Evolutionary conservation across 176 grass and related monocot genomes (phyloP), one percentile per base, ranked within the genome.

Genomic region (Thinopyrum elongatum): DNA sequence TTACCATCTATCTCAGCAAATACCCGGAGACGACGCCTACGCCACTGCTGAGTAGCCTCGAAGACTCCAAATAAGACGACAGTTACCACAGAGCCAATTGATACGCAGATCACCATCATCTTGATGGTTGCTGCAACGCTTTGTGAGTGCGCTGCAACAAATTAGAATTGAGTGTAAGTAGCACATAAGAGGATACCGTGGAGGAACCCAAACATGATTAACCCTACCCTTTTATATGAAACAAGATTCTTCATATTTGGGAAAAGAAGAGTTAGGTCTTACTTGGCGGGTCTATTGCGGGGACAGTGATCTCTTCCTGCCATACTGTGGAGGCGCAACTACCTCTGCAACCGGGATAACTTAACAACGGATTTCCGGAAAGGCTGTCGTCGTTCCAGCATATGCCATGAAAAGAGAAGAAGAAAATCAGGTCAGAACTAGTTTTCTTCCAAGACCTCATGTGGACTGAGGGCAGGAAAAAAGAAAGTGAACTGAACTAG

Each of bases 1-100:
- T 76, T 85, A 98, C 95, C 95, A 36, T 95, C 90, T 74, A 92
- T 63, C 80, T 94, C 81, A 77, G 87, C 94, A 80, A 98, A 98
- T 22, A 95, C 82, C n/a, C 89, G 95, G 57, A 87, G 84, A 25
- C 51, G 84, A 22, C 51, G 84, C 82, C n/a, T 89, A 46, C 84
- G 84, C 26, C 57, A 70, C n/a, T 46, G 87, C 69, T 53, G 51
- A 84, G 85, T 41, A 85, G 92, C 12, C 44, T 69, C 12, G 59
- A 77, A n/a, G 46, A 87, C 49, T 65, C 28, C 75, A 29, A 71
- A 14, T 3, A 79, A 44, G 21, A 90, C 5, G 23, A 85, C 60
- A 74, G 38, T 35, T 80, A 92, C 19, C n/a, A 15, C 70, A 65
- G 70, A 55, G 64, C 39, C 34, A 76, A 60, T 19, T 11, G 58